Evolutionary conservation across 306 rosid genomes (phyloP), one percentile per base, ranked within the genome.

Genomic region (Pachyrhizus erosus): DNA sequence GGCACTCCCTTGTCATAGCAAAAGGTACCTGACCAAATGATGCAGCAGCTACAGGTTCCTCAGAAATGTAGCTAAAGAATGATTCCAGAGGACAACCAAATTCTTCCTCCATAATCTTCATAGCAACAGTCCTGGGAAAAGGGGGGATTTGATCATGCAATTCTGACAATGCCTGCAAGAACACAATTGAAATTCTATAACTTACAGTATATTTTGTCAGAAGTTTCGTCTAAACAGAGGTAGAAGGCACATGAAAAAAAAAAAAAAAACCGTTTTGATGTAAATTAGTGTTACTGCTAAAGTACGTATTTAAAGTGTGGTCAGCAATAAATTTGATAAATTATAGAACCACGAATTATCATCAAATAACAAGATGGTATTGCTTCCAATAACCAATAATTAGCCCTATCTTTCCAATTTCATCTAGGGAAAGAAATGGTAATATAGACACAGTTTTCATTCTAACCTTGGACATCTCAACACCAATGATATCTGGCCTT

Each of bases 401-500:
- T 24, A 43, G 46, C 13, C n/a, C 73, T 65, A 45, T 5, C 61
- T 70, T 78, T 70, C 54, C 39, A 83, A 15, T 58, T 71, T 77
- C 74, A 73, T 61, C 7, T 7, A 72, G 67, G 65, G 55, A 60
- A 73, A 80, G 15, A 74, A 69, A 5, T 31, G 42, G 73, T 26
- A 37, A 79, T 10, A 48, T 20, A 46, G 74, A 52, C 13, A 54
- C 4, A 33, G 39, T 74, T 77, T 67, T 79, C 18, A 64, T 55
- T 84, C 93, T 86, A 83, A 94, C 99, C 99, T 95, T 89, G 84
- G 97, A 86, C 77, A 95, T 93, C 70, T 93, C 99, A 85, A 87
- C 84, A 69, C 99, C 99, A 84, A 93, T 95, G 80, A 95, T 93
- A 84, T 93, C 99, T 23, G 98, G 99, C 85, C 99, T 91, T 83